These are phyloP conservation scores for Candida sphagnicola DNA, from an alignment of 805 yeast species.

Conservation along the genomic window DNA sequence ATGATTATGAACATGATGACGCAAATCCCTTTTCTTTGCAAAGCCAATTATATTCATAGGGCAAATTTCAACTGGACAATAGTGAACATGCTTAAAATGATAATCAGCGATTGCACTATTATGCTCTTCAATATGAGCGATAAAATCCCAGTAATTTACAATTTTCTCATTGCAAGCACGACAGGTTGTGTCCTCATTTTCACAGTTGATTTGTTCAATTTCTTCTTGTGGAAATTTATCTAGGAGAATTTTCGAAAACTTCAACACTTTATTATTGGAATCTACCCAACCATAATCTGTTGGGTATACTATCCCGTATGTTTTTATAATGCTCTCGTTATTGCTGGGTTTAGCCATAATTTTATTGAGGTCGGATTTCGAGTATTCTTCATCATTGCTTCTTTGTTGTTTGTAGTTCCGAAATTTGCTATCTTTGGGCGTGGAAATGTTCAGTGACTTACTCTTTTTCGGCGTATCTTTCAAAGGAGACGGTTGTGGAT, in stretches of 20 bases:
- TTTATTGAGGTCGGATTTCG: background rate
- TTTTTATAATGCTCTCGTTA: constrained; percentile 1
- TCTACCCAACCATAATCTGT: constrained; percentile 3
- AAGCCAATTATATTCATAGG: constrained; percentile 28
- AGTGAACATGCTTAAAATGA: constrained; percentile 4
- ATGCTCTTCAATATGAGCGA: constrained; percentile 8
- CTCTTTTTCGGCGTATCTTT: too few relatives aligned
- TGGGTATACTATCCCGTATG: constrained; percentile 1
- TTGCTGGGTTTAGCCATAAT: background rate
- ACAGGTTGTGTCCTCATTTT: constrained; percentile 2
- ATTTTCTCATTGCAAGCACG: constrained; percentile 7
- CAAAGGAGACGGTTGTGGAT: background rate
- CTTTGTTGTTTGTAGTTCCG: background rate
- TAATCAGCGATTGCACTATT: constrained; percentile 3
- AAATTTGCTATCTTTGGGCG: background rate
- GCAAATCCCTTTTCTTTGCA: constrained; percentile 23
- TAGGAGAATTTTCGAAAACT: constrained; percentile 1
- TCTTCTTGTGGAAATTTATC: constrained; percentile 2
- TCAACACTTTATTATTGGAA: background rate
- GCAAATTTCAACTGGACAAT: constrained; percentile 28
- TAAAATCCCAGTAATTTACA: constrained; percentile 8
- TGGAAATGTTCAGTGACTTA: too few relatives aligned
- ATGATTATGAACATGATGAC: constrained; percentile 25
- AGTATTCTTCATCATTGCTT: background rate
- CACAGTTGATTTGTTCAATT: constrained; percentile 4